These are phyloP conservation scores for Parathielavia hyrcaniae DNA, from an alignment of 495 filamentous ascomycete genomes.

Conservation along the genomic window DNA sequence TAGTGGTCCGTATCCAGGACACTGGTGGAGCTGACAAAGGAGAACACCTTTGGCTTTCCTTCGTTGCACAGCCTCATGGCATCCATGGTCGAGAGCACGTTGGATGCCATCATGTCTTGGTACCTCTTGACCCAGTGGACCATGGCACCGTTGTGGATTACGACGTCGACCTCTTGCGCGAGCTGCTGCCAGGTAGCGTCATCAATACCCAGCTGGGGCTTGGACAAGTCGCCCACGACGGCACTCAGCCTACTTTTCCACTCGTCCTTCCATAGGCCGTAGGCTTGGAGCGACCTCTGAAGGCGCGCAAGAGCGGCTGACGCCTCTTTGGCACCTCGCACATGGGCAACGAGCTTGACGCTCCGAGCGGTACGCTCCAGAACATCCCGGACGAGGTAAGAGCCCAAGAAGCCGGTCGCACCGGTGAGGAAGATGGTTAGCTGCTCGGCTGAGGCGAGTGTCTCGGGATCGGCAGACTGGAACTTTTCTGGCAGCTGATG, in stretches of 20 bases:
- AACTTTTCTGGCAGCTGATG: constrained; percentile 35
- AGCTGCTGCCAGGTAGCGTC: constrained; percentile 58
- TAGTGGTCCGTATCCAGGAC: constrained; percentile 78
- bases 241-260: constrained; percentile 60
- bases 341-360: constrained; percentile 67
- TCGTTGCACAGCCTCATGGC: constrained; percentile 66
- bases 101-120: constrained; percentile 64
- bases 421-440: constrained; percentile 78
- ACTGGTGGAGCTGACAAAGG: constrained; percentile 82
- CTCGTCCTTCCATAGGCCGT: constrained; percentile 72
- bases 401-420: constrained; percentile 85
- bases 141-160: constrained; percentile 86
- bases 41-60: constrained; percentile 72
- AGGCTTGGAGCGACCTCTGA: constrained; percentile 54
- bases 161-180: constrained; percentile 59
- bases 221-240: constrained; percentile 66
- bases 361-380: constrained; percentile 52
- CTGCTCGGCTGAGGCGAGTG: constrained; percentile 29
- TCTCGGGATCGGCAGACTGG: constrained; percentile 32
- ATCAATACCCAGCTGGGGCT: constrained; percentile 64
- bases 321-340: constrained; percentile 56
- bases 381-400: constrained; percentile 71
- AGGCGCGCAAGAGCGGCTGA: constrained; percentile 47
- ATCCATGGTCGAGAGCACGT: constrained; percentile 77
- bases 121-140: constrained; percentile 87